Base-by-base conservation (phyloP, 192 early-diverging fungal species). In the Haplosporangium gracile region DNA sequence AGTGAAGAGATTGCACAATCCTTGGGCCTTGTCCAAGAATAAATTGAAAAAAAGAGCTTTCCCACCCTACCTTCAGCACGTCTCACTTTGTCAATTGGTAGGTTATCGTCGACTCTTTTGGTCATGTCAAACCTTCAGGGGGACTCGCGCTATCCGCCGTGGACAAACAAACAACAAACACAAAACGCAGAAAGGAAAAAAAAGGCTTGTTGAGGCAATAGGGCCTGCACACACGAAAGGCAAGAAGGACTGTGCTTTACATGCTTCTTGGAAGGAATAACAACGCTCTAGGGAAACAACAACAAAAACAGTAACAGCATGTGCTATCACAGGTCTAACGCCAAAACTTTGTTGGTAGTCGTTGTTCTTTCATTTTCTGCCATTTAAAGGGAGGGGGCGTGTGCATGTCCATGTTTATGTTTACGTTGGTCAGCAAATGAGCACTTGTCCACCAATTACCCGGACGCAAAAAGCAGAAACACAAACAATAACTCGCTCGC, bases 1-100 rank as follows among this genome's bases (percentile, higher is more conserved):
- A 85, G 68, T 4, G 89, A 88, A 57, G 91, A 92, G 29, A 79
- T 90, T n/a, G 70, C 76, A 72, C 72, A 65, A n/a, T 79, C 90
- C 43, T 76, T 92, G 39, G 77, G 89, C 68, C 70, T 82, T 60
- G 72, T 68, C 15, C 51, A 72, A 74, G n/a, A 80, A 74, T 74
- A 80, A 74, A 74, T 57, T 13, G 36, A 53, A 20, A 45, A 4
- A 51, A 24, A 68, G n/a, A 18, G 11, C 18, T 34, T 20, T 70
- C 22, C 69, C 71, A n/a, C 57, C 4, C 5, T 72, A 39, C 57
- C 63, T 13, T 51, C 18, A 22, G 49, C 49, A 18, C 49, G 49
- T 22, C 15, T 51, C 49, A 18, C 18, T 51, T 20, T 22, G 15
- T 22, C 18, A 51, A 22, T 51, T 22, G 18, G 18, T 51, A 51